Percentiles rank a stretch among this genome's conserved stretches.
Conservation (phyloP, 768 basidiomycete genomes). For the Serendipita sp. region DNA sequence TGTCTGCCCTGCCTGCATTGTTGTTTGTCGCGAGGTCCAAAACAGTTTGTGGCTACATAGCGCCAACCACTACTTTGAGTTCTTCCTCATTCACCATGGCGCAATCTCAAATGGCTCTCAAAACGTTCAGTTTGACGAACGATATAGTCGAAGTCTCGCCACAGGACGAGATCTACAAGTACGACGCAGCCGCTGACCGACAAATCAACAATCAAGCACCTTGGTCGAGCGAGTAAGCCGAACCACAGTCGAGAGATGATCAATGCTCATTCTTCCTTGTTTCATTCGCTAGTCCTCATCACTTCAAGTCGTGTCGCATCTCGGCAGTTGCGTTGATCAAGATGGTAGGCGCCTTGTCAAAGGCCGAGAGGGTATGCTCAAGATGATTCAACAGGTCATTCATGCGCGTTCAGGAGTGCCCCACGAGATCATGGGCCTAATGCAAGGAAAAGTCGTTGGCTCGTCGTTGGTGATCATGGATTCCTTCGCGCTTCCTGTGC, state of each 20-base stretch:
- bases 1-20: constrained; percentile 34
- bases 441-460: constrained; percentile 88
- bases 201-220: constrained; percentile 51
- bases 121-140: constrained; percentile 59
- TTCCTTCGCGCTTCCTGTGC: constrained; percentile 90
- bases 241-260: not conserved
- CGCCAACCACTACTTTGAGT: not conserved
- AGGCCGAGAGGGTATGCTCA: not conserved
- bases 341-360: constrained; percentile 22
- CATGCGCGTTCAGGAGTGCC: constrained; percentile 94
- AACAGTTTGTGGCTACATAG: not conserved
- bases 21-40: not conserved
- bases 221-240: constrained; percentile 68
- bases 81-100: not conserved
- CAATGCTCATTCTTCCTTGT: not conserved
- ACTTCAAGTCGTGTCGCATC: constrained; percentile 30
- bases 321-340: constrained; percentile 34
- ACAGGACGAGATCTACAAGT: constrained; percentile 67
- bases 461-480: constrained; percentile 63
- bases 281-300: constrained; percentile 21
- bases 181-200: constrained; percentile 51
- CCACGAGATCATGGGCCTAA: constrained; percentile 98
- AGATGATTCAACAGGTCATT: constrained; percentile 27
- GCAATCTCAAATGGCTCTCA: constrained; percentile 41
- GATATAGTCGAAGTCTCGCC: constrained; percentile 52